Conservation (phyloP, 768 basidiomycete species). For the Rubroboletus pulcherrimus region DNA sequence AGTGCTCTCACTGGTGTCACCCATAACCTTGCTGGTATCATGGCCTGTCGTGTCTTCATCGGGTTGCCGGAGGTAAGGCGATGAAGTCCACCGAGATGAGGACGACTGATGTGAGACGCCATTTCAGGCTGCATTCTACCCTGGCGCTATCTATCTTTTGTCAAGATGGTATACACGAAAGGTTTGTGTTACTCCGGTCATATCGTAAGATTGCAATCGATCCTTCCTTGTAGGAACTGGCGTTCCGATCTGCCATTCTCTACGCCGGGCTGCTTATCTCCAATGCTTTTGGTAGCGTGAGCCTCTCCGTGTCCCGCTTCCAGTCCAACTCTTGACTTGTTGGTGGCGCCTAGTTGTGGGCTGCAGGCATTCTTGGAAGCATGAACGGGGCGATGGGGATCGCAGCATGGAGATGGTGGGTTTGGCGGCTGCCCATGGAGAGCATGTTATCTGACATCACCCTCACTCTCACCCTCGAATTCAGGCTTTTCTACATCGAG, state of each 20-base stretch:
- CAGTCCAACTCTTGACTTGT: neutral
- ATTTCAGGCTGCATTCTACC: conserved; percentile 56
- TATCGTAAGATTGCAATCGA: neutral
- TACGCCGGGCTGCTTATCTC: conserved; percentile 57
- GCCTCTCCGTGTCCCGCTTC: conserved; percentile 11
- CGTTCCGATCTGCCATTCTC: conserved; percentile 59
- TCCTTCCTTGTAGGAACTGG: conserved; percentile 45
- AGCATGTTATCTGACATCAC: neutral
- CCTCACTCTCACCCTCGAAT: neutral
- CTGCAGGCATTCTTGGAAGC: conserved; percentile 63
- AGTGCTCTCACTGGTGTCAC: conserved; percentile 62
- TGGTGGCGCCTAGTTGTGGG: conserved; percentile 47
- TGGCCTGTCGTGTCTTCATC: conserved; percentile 57
- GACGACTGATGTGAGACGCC: neutral
- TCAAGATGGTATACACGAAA: conserved; percentile 26
- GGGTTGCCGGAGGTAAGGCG: conserved; percentile 52
- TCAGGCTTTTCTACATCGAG: conserved; percentile 71
- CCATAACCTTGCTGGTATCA: conserved; percentile 51
- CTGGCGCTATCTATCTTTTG: conserved; percentile 45
- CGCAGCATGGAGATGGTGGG: conserved; percentile 67
- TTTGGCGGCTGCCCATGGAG: neutral
- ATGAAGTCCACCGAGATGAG: neutral
- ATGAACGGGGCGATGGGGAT: conserved; percentile 69
- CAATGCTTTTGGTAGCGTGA: conserved; percentile 63
- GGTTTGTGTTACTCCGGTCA: neutral